phyloP scores from a whole-genome alignment of 352 stramenopile genomes.

The Phytophthora tubulina region DNA sequence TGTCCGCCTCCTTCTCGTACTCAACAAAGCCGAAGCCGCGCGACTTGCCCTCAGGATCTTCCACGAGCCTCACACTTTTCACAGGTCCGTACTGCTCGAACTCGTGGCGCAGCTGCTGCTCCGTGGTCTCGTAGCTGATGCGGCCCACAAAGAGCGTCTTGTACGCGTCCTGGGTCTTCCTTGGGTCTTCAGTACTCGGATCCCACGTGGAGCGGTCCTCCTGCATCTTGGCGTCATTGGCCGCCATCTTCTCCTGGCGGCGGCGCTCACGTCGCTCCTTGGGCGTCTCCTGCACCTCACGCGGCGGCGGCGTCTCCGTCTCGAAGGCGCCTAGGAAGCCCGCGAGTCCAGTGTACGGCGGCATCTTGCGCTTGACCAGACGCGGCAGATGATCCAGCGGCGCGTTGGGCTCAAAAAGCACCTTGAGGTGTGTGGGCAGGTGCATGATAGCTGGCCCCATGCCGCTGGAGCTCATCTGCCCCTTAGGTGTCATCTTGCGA shows the following conservation, averaged over 20 bases:
- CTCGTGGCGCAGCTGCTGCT: constrained; percentile 97
- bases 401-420: constrained; percentile 84
- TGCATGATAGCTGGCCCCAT: constrained; percentile 88
- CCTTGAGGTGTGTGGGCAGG: constrained; percentile 80
- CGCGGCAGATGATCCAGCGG: constrained; percentile 78
- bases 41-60: constrained; percentile 92
- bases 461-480: constrained; percentile 89
- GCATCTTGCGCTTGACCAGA: constrained; percentile 89
- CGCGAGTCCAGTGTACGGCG: constrained; percentile 72
- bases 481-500: constrained; percentile 91
- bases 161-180: constrained; percentile 93
- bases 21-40: constrained; percentile 98
- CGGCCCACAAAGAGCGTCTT: constrained; percentile 98
- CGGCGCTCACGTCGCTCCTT: constrained; percentile 77
- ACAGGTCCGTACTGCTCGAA: constrained; percentile 96
- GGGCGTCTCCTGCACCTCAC: constrained; percentile 76
- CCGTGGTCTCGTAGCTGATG: constrained; percentile 98
- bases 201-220: constrained; percentile 76
- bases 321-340: constrained; percentile 69
- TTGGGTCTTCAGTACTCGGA: constrained; percentile 62
- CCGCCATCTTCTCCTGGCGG: constrained; percentile 64
- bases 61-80: constrained; percentile 90
- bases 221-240: constrained; percentile 75
- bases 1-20: constrained; percentile 97
- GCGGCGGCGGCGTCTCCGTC: constrained; percentile 58